These are phyloP conservation scores for Diaporthe citri DNA, from an alignment of 2,329 filamentous ascomycete genomes.

Conservation along the genomic window DNA sequence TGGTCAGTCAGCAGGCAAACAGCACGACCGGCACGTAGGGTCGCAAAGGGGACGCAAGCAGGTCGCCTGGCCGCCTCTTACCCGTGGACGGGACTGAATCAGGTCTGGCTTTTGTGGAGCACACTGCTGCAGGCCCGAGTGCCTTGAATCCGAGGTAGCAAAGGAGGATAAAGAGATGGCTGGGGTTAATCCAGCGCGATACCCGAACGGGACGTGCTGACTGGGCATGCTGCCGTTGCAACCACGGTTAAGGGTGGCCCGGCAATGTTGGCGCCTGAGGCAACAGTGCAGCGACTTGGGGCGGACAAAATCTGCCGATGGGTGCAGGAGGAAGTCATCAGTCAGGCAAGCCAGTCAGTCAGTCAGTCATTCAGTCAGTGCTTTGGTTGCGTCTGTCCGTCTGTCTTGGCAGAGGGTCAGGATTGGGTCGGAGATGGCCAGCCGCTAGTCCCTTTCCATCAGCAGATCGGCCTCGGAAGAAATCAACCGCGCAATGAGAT, in stretches of 20 bases:
- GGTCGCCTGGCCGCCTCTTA: background rate
- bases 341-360: constrained; percentile 11
- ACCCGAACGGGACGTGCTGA: constrained; percentile 5
- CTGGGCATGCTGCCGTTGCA: background rate
- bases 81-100: constrained; percentile 2
- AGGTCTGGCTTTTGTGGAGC: constrained; percentile 28
- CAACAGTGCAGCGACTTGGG: background rate
- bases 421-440: constrained; percentile 29
- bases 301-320: constrained; percentile 33
- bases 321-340: constrained; percentile 5
- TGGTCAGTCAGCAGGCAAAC: constrained; percentile 24
- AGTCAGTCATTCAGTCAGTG: background rate
- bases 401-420: constrained; percentile 22
- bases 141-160: constrained; percentile 3
- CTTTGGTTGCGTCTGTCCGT: background rate
- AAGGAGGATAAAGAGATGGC: constrained; percentile 19
- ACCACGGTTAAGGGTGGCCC: background rate
- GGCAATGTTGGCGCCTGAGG: background rate
- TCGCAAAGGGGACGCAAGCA: background rate
- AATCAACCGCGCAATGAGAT: constrained; percentile 22
- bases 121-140: background rate
- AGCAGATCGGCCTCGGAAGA: constrained; percentile 24
- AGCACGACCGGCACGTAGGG: background rate
- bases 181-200: constrained; percentile 30
- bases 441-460: constrained; percentile 24